Percentiles rank a stretch among this genome's conserved stretches.
phyloP scores from a whole-genome alignment of 371 early-diverging fungal species.

The Mucor sp. region DNA sequence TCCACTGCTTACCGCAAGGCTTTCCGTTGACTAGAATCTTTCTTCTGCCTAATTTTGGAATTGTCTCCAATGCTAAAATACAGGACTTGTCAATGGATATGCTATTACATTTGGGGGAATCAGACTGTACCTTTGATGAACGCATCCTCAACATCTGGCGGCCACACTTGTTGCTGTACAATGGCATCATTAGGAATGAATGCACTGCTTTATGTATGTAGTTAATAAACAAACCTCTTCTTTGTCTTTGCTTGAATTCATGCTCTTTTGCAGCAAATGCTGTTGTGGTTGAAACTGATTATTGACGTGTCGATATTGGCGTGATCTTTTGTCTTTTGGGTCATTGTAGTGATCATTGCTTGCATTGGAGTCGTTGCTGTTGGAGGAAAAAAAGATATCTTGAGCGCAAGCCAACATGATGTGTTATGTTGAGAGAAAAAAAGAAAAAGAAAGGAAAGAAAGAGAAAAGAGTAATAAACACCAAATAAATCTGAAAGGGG shows the following conservation, averaged over 20 bases:
- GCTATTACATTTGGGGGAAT: background rate
- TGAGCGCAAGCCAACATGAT: conserved; percentile 35
- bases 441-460: background rate
- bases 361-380: conserved; percentile 5
- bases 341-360: background rate
- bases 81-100: background rate
- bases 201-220: background rate
- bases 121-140: conserved; percentile 64
- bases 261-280: conserved; percentile 4
- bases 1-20: conserved; percentile 54
- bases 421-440: background rate
- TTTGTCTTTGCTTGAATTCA: conserved; percentile 26
- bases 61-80: conserved; percentile 51
- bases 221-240: conserved; percentile 33
- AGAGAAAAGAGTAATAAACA: background rate
- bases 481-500: background rate
- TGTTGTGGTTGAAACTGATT: conserved; percentile 12
- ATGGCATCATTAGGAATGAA: background rate
- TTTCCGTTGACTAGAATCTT: conserved; percentile 65
- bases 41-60: conserved; percentile 62
- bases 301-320: conserved; percentile 9
- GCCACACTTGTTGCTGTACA: conserved; percentile 65
- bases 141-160: conserved; percentile 67
- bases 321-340: conserved; percentile 23
- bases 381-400: conserved; percentile 24